phyloP scores from a whole-genome alignment of 768 basidiomycete genomes.

The Phaeotremella skinneri region DNA sequence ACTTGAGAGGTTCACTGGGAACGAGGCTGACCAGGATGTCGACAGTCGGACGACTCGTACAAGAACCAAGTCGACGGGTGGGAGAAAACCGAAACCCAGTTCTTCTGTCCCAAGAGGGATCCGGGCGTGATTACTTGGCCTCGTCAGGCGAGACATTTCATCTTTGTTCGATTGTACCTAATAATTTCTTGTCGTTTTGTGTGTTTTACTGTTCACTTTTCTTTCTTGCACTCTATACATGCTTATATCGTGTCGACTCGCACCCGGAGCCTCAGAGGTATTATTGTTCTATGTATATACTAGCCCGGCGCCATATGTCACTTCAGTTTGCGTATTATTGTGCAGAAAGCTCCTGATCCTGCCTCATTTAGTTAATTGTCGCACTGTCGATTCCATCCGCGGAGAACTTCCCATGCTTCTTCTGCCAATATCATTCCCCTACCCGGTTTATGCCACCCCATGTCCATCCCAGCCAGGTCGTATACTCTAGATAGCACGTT shows the following conservation, averaged over 20 bases:
- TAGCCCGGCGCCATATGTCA: too few species aligned
- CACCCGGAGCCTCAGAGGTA: too few species aligned
- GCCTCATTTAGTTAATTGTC: too few species aligned
- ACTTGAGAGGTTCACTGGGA: neutral
- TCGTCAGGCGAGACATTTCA: neutral
- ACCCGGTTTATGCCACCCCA: constrained; percentile 8
- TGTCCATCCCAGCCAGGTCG: neutral
- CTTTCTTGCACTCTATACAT: too few species aligned
- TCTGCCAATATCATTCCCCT: constrained; percentile 4
- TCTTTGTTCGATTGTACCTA: neutral
- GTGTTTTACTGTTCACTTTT: too few species aligned
- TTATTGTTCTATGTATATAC: too few species aligned
- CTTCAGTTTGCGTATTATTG: too few species aligned
- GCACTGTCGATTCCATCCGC: constrained; percentile 5
- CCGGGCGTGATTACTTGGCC: neutral
- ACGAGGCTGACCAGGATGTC: too few species aligned
- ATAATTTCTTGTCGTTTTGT: too few species aligned
- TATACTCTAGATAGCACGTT: constrained; percentile 8
- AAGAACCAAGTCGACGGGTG: neutral
- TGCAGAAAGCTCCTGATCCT: too few species aligned
- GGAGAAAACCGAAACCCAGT: neutral
- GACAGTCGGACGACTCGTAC: neutral
- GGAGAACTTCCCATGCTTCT: constrained; percentile 13
- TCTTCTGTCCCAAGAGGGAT: neutral
- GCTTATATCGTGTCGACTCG: too few species aligned